Conservation (phyloP, 2,329 filamentous ascomycete species). For the Monosporascus sp. region DNA sequence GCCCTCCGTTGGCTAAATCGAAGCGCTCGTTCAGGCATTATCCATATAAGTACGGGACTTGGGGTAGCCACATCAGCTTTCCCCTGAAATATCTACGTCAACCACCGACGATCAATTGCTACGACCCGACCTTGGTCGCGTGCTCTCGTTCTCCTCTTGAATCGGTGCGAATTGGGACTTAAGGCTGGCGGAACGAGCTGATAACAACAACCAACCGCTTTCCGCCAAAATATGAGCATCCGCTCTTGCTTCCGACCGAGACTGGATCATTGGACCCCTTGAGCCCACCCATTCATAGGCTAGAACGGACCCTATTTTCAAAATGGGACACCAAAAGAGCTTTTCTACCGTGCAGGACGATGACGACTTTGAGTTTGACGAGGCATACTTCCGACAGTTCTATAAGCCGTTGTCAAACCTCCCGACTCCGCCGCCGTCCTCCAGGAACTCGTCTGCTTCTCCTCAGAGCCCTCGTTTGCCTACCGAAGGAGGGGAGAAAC, state of each 20-base stretch:
- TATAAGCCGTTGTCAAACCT: constrained; percentile 64
- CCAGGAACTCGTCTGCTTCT: constrained; percentile 35
- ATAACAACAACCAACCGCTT: not conserved
- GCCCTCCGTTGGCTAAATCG: not conserved
- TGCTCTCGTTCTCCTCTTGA: not conserved
- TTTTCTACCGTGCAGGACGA: constrained; percentile 26
- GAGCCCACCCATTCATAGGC: constrained; percentile 1
- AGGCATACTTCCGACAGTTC: constrained; percentile 51
- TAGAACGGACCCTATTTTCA: constrained; percentile 7
- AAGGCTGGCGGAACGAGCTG: too few species aligned
- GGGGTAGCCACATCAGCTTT: not conserved
- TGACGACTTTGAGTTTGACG: constrained; percentile 44
- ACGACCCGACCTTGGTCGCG: not conserved
- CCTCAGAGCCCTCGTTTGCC: constrained; percentile 37
- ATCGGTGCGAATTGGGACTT: not conserved
- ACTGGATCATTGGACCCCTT: constrained; percentile 17
- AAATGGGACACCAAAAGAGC: constrained; percentile 29
- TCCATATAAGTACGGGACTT: not conserved
- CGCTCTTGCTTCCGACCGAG: constrained; percentile 9
- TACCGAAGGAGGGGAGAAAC: constrained; percentile 38
- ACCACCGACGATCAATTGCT: not conserved
- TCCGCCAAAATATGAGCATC: constrained; percentile 20
- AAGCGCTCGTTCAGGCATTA: not conserved
- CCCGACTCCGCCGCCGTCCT: constrained; percentile 59
- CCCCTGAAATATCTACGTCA: not conserved